phyloP scores from a whole-genome alignment of 1,139 yeast genomes.

The Pneumocystis canis region DNA sequence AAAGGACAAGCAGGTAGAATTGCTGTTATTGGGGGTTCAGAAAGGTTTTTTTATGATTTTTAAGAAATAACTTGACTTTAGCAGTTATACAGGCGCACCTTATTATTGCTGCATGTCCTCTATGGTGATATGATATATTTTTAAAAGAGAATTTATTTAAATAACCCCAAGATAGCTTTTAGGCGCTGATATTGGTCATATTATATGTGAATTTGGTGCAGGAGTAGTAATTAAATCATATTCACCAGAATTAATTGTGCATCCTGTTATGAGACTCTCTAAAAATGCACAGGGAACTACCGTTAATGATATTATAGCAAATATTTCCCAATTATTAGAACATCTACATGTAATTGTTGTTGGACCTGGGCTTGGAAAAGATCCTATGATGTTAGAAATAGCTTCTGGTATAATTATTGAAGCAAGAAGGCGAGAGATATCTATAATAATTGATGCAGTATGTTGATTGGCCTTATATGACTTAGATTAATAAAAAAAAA shows the following conservation, averaged over 20 bases:
- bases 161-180: slow-evolving; percentile 69
- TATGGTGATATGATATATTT: slow-evolving; percentile 3
- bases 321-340: slow-evolving; percentile 39
- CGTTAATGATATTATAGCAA: slow-evolving; percentile 35
- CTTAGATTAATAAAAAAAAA: not conserved
- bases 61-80: slow-evolving; percentile 15
- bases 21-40: slow-evolving; percentile 84
- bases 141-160: not conserved
- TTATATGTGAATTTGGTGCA: slow-evolving; percentile 67
- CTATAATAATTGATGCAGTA: slow-evolving; percentile 65
- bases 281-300: slow-evolving; percentile 2
- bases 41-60: slow-evolving; percentile 35
- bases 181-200: slow-evolving; percentile 82
- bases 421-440: slow-evolving; percentile 38
- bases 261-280: slow-evolving; percentile 53
- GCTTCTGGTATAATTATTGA: slow-evolving; percentile 44
- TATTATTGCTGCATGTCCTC: slow-evolving; percentile 40
- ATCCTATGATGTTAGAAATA: slow-evolving; percentile 47
- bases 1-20: slow-evolving; percentile 90
- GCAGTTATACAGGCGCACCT: slow-evolving; percentile 83
- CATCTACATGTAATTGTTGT: slow-evolving; percentile 69
- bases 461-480: not conserved
- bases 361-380: slow-evolving; percentile 93
- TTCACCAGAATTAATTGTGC: slow-evolving; percentile 91
- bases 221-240: slow-evolving; percentile 71